Base-by-base conservation (phyloP, 2,329 filamentous ascomycete genomes). In the Nemania sp. region DNA sequence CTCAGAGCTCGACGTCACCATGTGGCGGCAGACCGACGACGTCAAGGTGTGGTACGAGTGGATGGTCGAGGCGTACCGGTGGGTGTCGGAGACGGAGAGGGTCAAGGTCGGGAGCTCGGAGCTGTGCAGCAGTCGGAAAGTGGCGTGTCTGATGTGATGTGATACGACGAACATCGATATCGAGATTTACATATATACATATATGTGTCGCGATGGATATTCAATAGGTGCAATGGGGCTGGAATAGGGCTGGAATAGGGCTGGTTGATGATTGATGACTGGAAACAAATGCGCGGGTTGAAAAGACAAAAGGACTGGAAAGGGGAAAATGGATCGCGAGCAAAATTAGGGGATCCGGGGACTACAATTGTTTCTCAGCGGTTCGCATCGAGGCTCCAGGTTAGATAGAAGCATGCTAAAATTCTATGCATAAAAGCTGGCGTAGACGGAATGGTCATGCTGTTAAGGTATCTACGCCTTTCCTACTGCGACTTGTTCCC, bases 21-120 rank as follows among this genome's bases (percentile, higher is more conserved):
- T 99, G 86, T 97, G 91, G 89, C 83, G 94, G 45, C 90, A 95
- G 73, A 97, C 94, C 0, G 93, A 99, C 68, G 91, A 97, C 69
- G 84, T 88, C 31, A 95, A 90, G 71, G 94, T 99, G 6, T 99
- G 94, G 95, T 99, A 99, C 71, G 94, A 99, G 71, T 99, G 94
- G 94, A 79, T 94, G 56, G 86, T 97, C 2, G 94, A 97, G 71
- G 90, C 89, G 9, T 97, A 86, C 71, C 81, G 79, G 17, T 86
- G 82, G 76, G 73, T 83, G 44, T 80, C 80, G 1, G 79, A 79
- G n/a, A 77, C 79, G 33, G 76, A 77, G 61, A 77, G 86, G 50
- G 77, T 90, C 71, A 86, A 86, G 72, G 75, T 91, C 15, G 86
- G 78, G 5, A 77, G 77, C 42, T 86, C 84, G 40, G 86, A 86